Percentiles rank a stretch among this genome's conserved stretches.
Conservation (phyloP, 148 eudicot species). For the Beta vulgaris region DNA sequence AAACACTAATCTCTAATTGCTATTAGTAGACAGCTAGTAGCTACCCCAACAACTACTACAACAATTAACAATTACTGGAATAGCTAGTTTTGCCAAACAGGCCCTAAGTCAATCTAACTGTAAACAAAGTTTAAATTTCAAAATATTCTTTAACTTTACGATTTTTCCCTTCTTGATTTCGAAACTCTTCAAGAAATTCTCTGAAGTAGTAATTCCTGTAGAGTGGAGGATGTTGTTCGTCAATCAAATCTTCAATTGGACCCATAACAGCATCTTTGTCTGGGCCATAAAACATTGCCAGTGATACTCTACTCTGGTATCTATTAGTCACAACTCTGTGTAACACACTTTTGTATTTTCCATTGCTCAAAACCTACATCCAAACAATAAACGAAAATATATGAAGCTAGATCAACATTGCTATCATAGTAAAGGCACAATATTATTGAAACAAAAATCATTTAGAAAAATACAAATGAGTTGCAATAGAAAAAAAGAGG, state of each 20-base stretch:
- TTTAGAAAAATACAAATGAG: no score
- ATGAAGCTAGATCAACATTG: no score
- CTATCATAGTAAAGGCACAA: no score
- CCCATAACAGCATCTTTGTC: constrained; percentile 17
- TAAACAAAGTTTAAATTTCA: neutral
- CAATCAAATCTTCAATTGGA: constrained; percentile 11
- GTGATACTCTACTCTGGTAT: constrained; percentile 8
- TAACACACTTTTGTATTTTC: constrained; percentile 27
- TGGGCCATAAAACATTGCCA: constrained; percentile 29
- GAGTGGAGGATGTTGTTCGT: constrained; percentile 20
- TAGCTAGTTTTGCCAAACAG: no score
- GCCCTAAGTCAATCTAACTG: no score
- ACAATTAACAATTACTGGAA: no score
- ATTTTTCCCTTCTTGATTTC: constrained; percentile 24
- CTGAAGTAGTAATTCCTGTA: constrained; percentile 16
- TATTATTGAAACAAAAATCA: no score
- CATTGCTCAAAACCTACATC: constrained; percentile 29
- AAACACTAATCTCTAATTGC: no score
- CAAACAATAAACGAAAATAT: no score
- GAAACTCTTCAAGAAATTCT: constrained; percentile 22
- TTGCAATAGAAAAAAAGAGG: no score
- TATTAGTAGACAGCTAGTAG: no score
- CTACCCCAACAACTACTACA: no score
- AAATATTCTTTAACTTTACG: constrained; percentile 19
- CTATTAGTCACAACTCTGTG: constrained; percentile 27